phyloP scores from a whole-genome alignment of 1,284 basidiomycete species.

The Boletus mariae region DNA sequence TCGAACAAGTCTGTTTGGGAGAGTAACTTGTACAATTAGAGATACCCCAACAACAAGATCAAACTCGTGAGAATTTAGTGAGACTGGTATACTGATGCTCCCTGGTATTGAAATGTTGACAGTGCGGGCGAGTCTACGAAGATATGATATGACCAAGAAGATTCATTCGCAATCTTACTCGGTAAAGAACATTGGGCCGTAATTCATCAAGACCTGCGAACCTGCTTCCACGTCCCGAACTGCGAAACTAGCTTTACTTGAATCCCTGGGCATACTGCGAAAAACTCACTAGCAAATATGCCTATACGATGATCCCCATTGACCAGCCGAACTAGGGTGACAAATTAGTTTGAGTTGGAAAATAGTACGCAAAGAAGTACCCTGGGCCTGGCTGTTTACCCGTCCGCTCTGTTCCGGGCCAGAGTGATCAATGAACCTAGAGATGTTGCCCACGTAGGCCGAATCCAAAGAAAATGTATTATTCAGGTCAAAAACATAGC shows the following conservation, averaged over 20 bases:
- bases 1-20: neutral
- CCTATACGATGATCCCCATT: constrained; percentile 59
- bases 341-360: constrained; percentile 3
- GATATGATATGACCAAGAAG: neutral
- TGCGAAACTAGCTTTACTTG: constrained; percentile 13
- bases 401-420: constrained; percentile 6
- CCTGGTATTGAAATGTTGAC: neutral
- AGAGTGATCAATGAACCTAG: constrained; percentile 59
- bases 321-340: constrained; percentile 45
- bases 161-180: constrained; percentile 1
- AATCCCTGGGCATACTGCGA: neutral
- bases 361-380: constrained; percentile 30
- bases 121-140: neutral
- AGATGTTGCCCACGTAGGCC: constrained; percentile 49
- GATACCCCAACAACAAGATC: neutral
- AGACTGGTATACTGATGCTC: neutral
- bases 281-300: constrained; percentile 47
- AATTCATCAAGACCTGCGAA: constrained; percentile 49
- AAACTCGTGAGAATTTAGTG: constrained; percentile 4
- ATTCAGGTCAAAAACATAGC: constrained; percentile 57
- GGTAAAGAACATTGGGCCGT: constrained; percentile 46
- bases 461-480: constrained; percentile 45
- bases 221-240: constrained; percentile 37
- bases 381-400: constrained; percentile 44
- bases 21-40: neutral